Base-by-base conservation (phyloP, 2,329 filamentous ascomycete species). In the Alternaria sp. region DNA sequence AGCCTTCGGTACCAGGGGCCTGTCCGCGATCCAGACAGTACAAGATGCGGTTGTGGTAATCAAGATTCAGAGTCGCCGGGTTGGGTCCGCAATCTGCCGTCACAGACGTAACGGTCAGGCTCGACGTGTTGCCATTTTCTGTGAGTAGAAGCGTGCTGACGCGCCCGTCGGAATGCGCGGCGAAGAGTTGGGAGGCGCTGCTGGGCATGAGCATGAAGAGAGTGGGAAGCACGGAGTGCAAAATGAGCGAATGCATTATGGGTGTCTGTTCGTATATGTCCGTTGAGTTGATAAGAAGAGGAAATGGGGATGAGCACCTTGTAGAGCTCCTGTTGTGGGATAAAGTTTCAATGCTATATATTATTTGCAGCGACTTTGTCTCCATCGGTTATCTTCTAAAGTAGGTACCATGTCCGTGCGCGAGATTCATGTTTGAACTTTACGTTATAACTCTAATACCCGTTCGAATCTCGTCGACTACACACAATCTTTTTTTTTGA, bases 21-120 rank as follows among this genome's bases (percentile, higher is more conserved):
- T 50, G 41, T 7, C 62, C 62, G 11, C 62, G 60, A 42, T 65
- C 62, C 9, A 65, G 57, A 51, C 62, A 65, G 54, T 65, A 65
- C 29, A 65, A 37, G 6, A 65, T 33, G n/a, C 62, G 54, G 21
- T 52, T 36, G 8, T 42, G 36, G 13, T 45, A 51, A 24, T 65
- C 62, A 37, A 65, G 53, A 31, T 60, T 65, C 13, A 65, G 49
- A 33, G 41, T 51, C 3, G 62, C 56, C n/a, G 62, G 51, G 14
- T 65, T 65, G 1, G 51, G 51, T n/a, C 53, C 62, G 36, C 46
- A 51, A 13, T 60, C 56, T 33, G 42, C 23, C 5, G 51, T 62
- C 7, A 45, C 51, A 11, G 59, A 64, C 13, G 53, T 54, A 29
- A 61, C 40, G 13, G 59, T 56, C 6, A 64, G 48, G 4, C 23